Base-by-base conservation (phyloP, 2,329 filamentous ascomycete genomes). In the Pyricularia sp. region DNA sequence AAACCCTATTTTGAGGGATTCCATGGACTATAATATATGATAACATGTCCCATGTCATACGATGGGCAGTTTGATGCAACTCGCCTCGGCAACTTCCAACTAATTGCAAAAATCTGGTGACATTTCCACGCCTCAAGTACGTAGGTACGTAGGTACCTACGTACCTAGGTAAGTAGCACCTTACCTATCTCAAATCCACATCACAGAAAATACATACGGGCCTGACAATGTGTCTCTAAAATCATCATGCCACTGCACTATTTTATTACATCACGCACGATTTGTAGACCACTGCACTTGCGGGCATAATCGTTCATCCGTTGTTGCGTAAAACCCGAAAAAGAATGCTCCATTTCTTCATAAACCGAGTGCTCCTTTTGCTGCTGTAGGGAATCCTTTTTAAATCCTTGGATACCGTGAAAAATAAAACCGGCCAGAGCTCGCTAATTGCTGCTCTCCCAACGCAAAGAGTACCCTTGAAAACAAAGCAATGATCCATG, bases 401-500 rank as follows among this genome's bases (percentile, higher is more conserved):
- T 62, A 44, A 53, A 62, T 33, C 44, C 62, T 53, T 57, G 44
- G 62, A 63, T 63, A 63, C 62, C 62, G 22, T 49, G 49, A 44
- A 63, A 61, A 61, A 61, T n/a, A 63, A 59, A 60, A 63, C 55
- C 31, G 60, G 22, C 33, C 40, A 59, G 55, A 63, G 76, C 76
- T 78, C 73, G 76, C 76, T 75, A 75, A 74, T 70, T 75, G 75
- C 77, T 78, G 78, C 78, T 68, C 70, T 68, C 68, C 70, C 70
- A 73, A 57, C 35, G 61, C 26, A 64, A 64, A 55, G 57, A 60
- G 72, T 71, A 69, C 72, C 72, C 68, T 70, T 62, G 35, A 73
- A 73, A 71, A 72, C 69, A 73, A 71, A 72, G 70, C 78, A 81
- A 81, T 80, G 82, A 82, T 71, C 71, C 72, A 74, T 84, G 82